Base-by-base conservation (phyloP, 2,329 filamentous ascomycete genomes). In the Xylariaceae sp. region DNA sequence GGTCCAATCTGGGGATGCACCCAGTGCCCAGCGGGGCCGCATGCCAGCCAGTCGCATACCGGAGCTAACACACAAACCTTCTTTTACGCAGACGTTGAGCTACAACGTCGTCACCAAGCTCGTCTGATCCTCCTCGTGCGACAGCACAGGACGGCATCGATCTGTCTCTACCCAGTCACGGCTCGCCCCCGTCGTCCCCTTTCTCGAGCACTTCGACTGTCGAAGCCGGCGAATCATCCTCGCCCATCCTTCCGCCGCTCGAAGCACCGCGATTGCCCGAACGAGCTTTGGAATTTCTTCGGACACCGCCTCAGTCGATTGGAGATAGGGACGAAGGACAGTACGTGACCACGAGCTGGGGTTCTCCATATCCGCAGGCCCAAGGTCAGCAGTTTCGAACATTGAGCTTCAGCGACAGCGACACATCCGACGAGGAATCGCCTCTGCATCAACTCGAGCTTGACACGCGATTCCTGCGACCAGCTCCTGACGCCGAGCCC, bases 311-410 rank as follows among this genome's bases (percentile, higher is more conserved):
- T 7, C 61, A 57, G 34, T 58, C 60, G 40, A 56, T 54, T 60
- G 65, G 65, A 55, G 67, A 55, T 42, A 55, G 57, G 28, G 69
- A 71, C 59, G 73, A 75, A 46, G 66, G 64, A 40, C 71, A 70
- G 52, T 84, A 81, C 69, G 78, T 79, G 55, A 94, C 90, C 43
- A 87, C 90, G 45, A 92, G 87, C 68, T 96, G 92, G 91, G 92
- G 92, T 51, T 96, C 91, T 48, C 92, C 92, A 18, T 96, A 96
- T 72, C 86, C 88, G 50, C 80, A 79, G 56, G 80, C 86, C 38
- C 87, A 81, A 51, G 70, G 68, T 60, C 70, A 66, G 42, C 71
- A 78, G 54, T 72, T 78, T 49, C 77, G 76, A 47, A 72, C 71
- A 48, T 71, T 75, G 56, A 83, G 80, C 61, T 74, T 76, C 58